A percentile compares a stretch with the other conserved stretches of the same genome.
These are phyloP conservation scores for Penicillium sp. DNA, from an alignment of 2,329 filamentous ascomycete species.

Conservation along the genomic window DNA sequence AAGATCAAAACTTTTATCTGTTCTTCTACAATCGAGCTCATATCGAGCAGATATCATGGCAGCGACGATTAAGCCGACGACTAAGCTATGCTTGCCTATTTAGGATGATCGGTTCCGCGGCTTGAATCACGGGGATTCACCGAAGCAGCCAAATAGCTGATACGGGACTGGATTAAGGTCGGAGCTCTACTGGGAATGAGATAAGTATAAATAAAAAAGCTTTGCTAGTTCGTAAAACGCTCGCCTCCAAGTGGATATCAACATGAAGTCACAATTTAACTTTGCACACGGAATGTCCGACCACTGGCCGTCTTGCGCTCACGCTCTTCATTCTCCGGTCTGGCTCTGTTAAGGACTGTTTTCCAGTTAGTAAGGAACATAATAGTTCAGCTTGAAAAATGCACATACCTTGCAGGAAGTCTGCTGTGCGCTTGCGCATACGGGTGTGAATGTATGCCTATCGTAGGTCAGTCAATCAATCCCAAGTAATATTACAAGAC, in stretches of 20 bases:
- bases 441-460: constrained; percentile 95
- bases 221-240: constrained; percentile 22
- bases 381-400: constrained; percentile 28
- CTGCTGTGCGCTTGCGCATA: constrained; percentile 95
- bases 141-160: background rate
- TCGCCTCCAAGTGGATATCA: constrained; percentile 26
- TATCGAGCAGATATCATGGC: background rate
- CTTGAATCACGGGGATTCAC: background rate
- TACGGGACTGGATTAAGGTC: too few species aligned
- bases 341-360: constrained; percentile 87
- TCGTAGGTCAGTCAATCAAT: constrained; percentile 5
- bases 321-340: constrained; percentile 94
- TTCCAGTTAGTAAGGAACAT: constrained; percentile 34
- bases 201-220: constrained; percentile 6
- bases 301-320: constrained; percentile 98
- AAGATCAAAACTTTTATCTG: background rate
- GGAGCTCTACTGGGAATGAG: background rate
- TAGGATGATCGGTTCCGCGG: background rate
- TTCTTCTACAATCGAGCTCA: background rate
- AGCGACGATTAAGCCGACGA: background rate
- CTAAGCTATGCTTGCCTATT: background rate
- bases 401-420: constrained; percentile 94
- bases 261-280: constrained; percentile 30
- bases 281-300: constrained; percentile 76
- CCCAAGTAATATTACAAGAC: background rate